These are phyloP conservation scores for Erodium moschatum DNA, from an alignment of 441 rosid genomes.

Conservation along the genomic window DNA sequence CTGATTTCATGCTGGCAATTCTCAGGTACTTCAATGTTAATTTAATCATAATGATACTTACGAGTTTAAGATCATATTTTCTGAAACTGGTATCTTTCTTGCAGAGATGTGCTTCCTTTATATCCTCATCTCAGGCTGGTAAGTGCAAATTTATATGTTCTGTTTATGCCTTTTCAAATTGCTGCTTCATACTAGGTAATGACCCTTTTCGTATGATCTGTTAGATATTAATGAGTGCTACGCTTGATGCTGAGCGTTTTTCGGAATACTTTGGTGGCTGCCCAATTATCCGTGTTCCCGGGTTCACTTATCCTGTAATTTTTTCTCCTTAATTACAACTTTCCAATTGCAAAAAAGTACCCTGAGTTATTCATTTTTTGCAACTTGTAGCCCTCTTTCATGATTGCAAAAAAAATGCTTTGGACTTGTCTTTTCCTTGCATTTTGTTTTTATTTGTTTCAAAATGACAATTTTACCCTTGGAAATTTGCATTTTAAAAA, in stretches of 20 bases:
- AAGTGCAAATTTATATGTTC: slow-evolving; percentile 29
- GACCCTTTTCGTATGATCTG: not conserved
- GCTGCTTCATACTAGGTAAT: slow-evolving; percentile 1
- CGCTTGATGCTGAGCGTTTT: slow-evolving; percentile 85
- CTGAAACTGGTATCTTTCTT: slow-evolving; percentile 24
- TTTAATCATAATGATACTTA: slow-evolving; percentile 10
- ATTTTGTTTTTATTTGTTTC: too few relatives aligned
- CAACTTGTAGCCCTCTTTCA: too few relatives aligned
- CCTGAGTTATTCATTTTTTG: too few relatives aligned
- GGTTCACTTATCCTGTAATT: slow-evolving; percentile 84
- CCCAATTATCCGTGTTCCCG: slow-evolving; percentile 81
- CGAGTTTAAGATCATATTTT: slow-evolving; percentile 7
- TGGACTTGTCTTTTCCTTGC: too few relatives aligned
- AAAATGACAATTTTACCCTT: too few relatives aligned
- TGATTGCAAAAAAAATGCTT: too few relatives aligned
- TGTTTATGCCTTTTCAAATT: slow-evolving; percentile 8
- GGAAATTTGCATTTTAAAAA: too few relatives aligned
- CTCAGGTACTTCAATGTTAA: slow-evolving; percentile 47
- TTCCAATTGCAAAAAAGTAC: too few relatives aligned
- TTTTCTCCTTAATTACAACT: slow-evolving; percentile 10
- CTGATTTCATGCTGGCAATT: slow-evolving; percentile 85
- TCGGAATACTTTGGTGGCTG: slow-evolving; percentile 95
- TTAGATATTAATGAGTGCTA: slow-evolving; percentile 97
- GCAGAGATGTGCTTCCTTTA: slow-evolving; percentile 85
- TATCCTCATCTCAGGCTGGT: slow-evolving; percentile 89